These are phyloP conservation scores for Clarireedia homoeocarpa DNA, from an alignment of 2,329 filamentous ascomycete species.

Conservation along the genomic window DNA sequence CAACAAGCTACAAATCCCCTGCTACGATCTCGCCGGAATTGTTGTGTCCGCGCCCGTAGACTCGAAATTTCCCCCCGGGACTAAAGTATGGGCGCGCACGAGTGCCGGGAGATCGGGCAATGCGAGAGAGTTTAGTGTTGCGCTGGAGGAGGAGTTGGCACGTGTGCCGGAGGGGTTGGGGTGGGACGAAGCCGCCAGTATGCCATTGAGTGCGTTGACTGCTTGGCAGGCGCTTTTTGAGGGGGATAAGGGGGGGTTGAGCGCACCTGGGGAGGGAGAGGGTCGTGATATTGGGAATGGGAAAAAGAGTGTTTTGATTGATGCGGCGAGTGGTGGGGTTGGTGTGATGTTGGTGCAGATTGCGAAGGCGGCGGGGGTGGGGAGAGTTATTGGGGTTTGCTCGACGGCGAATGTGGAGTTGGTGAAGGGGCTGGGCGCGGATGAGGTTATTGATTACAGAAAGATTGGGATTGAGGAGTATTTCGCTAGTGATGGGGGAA, in stretches of 20 bases:
- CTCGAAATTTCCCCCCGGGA: neutral
- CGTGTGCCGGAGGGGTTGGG: neutral
- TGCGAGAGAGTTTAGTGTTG: neutral
- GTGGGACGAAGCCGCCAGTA: conserved; percentile 1
- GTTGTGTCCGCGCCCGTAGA: neutral
- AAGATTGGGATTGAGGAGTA: neutral
- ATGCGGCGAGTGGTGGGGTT: neutral
- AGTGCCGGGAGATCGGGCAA: neutral
- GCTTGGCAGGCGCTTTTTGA: conserved; percentile 5
- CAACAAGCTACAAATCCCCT: neutral
- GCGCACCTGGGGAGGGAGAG: neutral
- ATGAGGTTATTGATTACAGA: neutral
- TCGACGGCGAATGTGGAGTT: neutral
- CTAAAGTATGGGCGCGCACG: neutral
- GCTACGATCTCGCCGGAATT: neutral
- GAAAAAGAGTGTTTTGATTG: neutral
- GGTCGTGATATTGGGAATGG: neutral
- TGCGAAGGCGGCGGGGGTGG: neutral
- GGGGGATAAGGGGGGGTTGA: neutral
- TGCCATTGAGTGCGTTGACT: conserved; percentile 2
- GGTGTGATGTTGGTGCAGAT: neutral
- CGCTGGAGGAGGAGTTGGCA: neutral
- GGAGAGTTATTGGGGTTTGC: neutral
- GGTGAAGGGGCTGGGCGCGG: neutral
- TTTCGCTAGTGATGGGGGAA: neutral